Evolutionary conservation across 768 basidiomycete species (phyloP).

Genomic region (Calocybe cyanea): DNA sequence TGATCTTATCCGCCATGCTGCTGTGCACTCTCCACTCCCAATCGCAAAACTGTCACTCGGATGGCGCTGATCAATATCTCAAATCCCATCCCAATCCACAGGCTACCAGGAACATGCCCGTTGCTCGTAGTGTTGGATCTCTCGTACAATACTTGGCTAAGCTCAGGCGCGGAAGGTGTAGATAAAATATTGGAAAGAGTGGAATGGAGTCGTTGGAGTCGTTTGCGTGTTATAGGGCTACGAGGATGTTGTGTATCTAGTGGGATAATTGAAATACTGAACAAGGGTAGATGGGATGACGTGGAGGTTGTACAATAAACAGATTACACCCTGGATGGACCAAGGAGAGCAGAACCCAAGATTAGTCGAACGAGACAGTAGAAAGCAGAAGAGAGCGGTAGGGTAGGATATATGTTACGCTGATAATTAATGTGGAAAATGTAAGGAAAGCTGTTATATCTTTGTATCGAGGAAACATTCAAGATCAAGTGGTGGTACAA

Average conservation of each 20-base stretch:
- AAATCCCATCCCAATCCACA: constrained; percentile 45
- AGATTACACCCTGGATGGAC: constrained; percentile 5
- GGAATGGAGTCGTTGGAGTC: constrained; percentile 55
- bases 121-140: constrained; percentile 61
- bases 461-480: constrained; percentile 47
- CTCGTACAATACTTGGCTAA: constrained; percentile 58
- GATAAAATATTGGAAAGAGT: constrained; percentile 42
- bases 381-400: not conserved
- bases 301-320: constrained; percentile 42
- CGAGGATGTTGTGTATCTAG: constrained; percentile 46
- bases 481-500: constrained; percentile 53
- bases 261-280: constrained; percentile 42
- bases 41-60: constrained; percentile 52
- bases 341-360: not conserved
- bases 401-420: constrained; percentile 1
- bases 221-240: constrained; percentile 52
- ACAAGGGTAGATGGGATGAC: constrained; percentile 65
- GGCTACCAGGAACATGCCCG: constrained; percentile 58
- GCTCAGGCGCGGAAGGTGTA: constrained; percentile 23
- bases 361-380: not conserved
- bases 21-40: constrained; percentile 54
- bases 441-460: constrained; percentile 24
- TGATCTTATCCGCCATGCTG: constrained; percentile 53
- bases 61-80: constrained; percentile 55
- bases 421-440: constrained; percentile 3